Conservation (phyloP, 2,329 filamentous ascomycete genomes). For the Neonectria neomacrospora region DNA sequence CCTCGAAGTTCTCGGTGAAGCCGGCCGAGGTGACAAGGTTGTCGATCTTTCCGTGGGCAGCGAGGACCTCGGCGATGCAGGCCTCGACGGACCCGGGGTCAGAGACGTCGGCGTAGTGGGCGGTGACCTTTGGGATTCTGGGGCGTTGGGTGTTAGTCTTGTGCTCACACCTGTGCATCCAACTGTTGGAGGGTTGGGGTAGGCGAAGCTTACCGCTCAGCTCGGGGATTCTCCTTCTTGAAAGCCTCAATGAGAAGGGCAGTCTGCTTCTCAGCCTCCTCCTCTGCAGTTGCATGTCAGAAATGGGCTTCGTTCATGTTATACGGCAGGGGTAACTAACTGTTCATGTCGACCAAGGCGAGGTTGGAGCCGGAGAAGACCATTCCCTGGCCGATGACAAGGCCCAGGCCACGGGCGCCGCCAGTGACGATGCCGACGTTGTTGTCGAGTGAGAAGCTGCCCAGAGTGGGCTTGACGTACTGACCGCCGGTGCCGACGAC, state of each 20-base stretch:
- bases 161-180: background rate
- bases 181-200: background rate
- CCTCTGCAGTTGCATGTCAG: conserved; percentile 64
- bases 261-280: conserved; percentile 84
- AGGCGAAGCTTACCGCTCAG: conserved; percentile 65
- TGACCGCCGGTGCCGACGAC: conserved; percentile 81
- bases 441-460: conserved; percentile 86
- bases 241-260: conserved; percentile 79
- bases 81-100: conserved; percentile 80
- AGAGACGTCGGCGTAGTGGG: conserved; percentile 90
- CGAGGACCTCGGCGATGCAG: conserved; percentile 71
- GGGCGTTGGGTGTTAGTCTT: conserved; percentile 13
- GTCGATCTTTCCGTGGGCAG: conserved; percentile 82
- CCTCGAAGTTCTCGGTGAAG: conserved; percentile 96
- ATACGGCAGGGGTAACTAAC: conserved; percentile 59
- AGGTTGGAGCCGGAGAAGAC: conserved; percentile 89
- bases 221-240: conserved; percentile 80
- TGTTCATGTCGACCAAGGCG: conserved; percentile 93
- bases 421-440: conserved; percentile 89
- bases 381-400: conserved; percentile 93
- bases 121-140: conserved; percentile 83
- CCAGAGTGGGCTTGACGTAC: conserved; percentile 86
- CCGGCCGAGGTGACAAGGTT: conserved; percentile 95
- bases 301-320: background rate
- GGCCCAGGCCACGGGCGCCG: conserved; percentile 86